Evolutionary conservation across 768 basidiomycete genomes (phyloP), one percentile per base, ranked within the genome.

Genomic region (Suillus fuscotomentosus): DNA sequence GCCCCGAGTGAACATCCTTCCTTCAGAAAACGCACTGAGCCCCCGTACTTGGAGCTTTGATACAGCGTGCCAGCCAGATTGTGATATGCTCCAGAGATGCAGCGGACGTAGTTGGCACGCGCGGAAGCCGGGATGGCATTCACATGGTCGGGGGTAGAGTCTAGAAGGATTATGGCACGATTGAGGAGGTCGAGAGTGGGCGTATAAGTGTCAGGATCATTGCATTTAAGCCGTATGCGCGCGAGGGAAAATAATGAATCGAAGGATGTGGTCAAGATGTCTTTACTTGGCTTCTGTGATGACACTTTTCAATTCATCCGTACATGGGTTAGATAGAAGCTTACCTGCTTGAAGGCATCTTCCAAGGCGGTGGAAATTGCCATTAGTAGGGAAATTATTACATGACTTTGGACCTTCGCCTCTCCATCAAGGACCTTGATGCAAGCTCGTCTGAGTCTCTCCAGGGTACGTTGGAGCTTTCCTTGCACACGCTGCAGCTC

Each of bases 11-110:
- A 66, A 67, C 90, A 92, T 1, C 86, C 85, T 61, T 86, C 80
- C 39, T 82, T 79, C 47, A 91, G 76, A 71, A 95, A 95, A 0
- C 86, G 83, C 10, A 90, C 79, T 1, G 91, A 88, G 38, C 84
- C 83, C 2, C 86, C 88, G 66, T 85, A 80, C 57, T 83, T 82
- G 11, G 78, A 81, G 5, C 82, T 84, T 64, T 91, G 87, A 67
- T 91, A 95, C 14, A 95, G 72, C n/a, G 80, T 78, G 2, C 87
- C 88, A 2, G 86, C 90, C 1, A 90, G 69, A 69, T 90, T 88
- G 67, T 92, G 85, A 67, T 88, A 86, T 3, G 87, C 86, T 5
- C 88, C 90, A 7, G 90, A 90, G 10, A 90, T 76, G 68, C 90
- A 92, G 17, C 91, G 87, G 3, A 83, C 70, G 65, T 84, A 87